Conservation (phyloP, 805 yeast species). For the Candida tammaniensis region DNA sequence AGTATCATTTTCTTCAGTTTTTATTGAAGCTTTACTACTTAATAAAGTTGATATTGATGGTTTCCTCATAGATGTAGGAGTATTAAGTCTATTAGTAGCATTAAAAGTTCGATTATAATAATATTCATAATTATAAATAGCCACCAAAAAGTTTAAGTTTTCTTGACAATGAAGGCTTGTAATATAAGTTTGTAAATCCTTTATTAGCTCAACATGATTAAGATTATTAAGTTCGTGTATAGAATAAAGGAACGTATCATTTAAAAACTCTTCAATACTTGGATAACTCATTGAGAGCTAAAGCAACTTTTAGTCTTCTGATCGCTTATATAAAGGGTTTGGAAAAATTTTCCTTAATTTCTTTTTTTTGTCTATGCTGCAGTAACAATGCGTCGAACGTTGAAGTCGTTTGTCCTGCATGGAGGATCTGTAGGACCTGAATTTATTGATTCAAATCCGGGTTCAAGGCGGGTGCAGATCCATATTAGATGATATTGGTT, state of each 20-base stretch:
- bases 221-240: constrained; percentile 17
- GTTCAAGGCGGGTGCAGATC: no score
- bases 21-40: constrained; percentile 12
- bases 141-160: constrained; percentile 43
- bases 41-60: constrained; percentile 3
- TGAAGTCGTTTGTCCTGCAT: no score
- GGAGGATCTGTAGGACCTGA: no score
- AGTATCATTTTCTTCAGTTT: constrained; percentile 23
- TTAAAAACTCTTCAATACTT: constrained; percentile 25
- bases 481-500: no score
- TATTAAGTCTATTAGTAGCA: constrained; percentile 4
- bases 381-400: no score
- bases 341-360: no score
- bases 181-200: constrained; percentile 32
- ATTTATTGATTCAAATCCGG: no score
- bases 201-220: constrained; percentile 16
- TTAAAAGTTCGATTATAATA: constrained; percentile 28
- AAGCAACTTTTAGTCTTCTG: no score
- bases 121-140: constrained; percentile 45
- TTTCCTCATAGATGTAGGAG: constrained; percentile 6
- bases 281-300: no score
- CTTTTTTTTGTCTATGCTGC: no score
- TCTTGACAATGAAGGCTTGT: constrained; percentile 43
- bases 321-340: no score
- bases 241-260: constrained; percentile 29